Evolutionary conservation across 225 moss, liverwort and hornwort genomes (phyloP).

Genomic region (Rhytidiadelphus loreus): DNA sequence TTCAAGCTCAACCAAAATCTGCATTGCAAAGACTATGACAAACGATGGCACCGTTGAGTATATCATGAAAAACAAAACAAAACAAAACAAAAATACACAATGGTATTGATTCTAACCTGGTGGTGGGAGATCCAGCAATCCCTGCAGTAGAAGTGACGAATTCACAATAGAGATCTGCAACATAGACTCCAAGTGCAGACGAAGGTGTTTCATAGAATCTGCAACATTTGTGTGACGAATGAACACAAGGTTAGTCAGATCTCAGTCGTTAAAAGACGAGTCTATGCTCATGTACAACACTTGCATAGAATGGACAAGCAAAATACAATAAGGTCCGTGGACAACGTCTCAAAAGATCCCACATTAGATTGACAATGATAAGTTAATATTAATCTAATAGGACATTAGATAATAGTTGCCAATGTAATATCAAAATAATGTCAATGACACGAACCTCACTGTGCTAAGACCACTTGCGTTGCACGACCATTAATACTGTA

Average conservation of each 20-base stretch:
- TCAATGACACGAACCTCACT: too few relatives aligned
- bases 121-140: conserved; percentile 22
- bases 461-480: neutral
- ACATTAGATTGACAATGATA: neutral
- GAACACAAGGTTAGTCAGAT: neutral
- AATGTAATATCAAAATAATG: neutral
- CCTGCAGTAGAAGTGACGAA: conserved; percentile 37
- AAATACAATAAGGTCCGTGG: neutral
- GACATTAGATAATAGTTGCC: too few relatives aligned
- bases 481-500: neutral
- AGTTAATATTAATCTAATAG: neutral
- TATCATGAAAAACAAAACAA: neutral
- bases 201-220: conserved; percentile 43
- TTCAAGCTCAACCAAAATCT: neutral
- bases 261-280: neutral
- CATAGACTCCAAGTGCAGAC: conserved; percentile 37
- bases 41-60: neutral
- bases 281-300: neutral
- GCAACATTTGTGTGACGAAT: neutral
- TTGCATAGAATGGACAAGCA: neutral
- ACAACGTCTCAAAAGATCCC: neutral
- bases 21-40: neutral
- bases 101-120: conserved; percentile 3
- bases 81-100: neutral
- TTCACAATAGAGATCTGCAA: conserved; percentile 29